phyloP scores from a whole-genome alignment of 1,139 yeast species.

The Taphrina communis region DNA sequence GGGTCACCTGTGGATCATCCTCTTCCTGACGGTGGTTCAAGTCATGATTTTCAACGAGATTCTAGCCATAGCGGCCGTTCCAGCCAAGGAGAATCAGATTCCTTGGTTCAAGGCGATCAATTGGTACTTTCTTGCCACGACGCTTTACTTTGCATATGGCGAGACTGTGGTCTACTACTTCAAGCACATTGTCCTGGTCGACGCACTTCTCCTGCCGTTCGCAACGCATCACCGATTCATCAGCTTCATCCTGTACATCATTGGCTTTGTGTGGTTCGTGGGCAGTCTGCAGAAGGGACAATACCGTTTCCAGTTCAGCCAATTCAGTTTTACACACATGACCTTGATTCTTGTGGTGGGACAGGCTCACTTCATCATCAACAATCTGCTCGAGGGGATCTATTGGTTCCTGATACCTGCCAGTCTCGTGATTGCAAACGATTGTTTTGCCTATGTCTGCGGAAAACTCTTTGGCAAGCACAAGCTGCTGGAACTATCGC shows the following conservation, averaged over 20 bases:
- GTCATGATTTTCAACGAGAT: conserved; percentile 87
- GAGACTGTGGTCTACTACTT: conserved; percentile 74
- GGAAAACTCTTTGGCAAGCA: conserved; percentile 96
- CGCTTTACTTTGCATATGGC: conserved; percentile 88
- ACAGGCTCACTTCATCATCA: conserved; percentile 92
- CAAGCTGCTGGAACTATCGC: conserved; percentile 89
- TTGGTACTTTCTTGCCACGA: conserved; percentile 75
- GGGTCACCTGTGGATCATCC: conserved; percentile 83
- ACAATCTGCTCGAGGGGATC: conserved; percentile 85
- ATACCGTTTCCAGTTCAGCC: conserved; percentile 90
- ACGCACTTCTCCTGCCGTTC: conserved; percentile 56
- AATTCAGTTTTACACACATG: conserved; percentile 93
- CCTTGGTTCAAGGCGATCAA: conserved; percentile 84
- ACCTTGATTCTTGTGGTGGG: conserved; percentile 85
- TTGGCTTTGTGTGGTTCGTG: conserved; percentile 85
- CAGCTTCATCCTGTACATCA: conserved; percentile 79
- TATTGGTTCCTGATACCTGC: conserved; percentile 92
- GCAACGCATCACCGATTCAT: conserved; percentile 79
- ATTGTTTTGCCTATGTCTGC: conserved; percentile 93
- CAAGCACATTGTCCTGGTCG: conserved; percentile 57
- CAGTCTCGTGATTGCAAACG: conserved; percentile 89
- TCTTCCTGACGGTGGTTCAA: conserved; percentile 73
- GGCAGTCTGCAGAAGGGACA: conserved; percentile 87
- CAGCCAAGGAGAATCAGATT: conserved; percentile 80
- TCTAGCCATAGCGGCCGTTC: conserved; percentile 78